These are phyloP conservation scores for Aspergillus luchuensis DNA, from an alignment of 2,329 filamentous ascomycete species.

Conservation along the genomic window DNA sequence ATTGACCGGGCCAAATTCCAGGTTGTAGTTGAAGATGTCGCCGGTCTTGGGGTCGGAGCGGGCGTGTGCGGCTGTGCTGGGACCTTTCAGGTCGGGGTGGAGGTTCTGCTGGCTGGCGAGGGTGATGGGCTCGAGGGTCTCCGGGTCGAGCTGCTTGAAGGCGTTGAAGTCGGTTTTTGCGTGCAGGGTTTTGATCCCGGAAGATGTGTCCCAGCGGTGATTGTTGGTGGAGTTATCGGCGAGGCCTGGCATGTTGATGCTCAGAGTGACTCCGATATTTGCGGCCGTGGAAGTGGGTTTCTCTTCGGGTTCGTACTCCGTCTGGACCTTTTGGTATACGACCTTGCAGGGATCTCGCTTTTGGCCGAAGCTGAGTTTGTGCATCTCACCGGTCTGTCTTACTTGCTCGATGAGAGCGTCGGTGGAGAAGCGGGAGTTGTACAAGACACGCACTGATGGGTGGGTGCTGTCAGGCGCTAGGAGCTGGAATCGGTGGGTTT, in stretches of 20 bases:
- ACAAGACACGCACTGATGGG: conserved; percentile 56
- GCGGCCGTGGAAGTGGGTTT: conserved; percentile 63
- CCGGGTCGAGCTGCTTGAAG: conserved; percentile 65
- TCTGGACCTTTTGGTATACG: conserved; percentile 66
- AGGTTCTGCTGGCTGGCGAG: conserved; percentile 61
- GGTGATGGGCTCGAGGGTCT: conserved; percentile 72
- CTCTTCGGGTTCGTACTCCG: conserved; percentile 34
- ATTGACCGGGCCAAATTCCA: conserved; percentile 59
- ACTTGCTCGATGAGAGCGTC: conserved; percentile 65
- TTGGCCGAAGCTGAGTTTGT: conserved; percentile 67
- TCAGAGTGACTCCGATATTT: conserved; percentile 69
- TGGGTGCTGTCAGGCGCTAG: conserved; percentile 43
- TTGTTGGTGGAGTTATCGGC: conserved; percentile 13
- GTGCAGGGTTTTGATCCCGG: conserved; percentile 54
- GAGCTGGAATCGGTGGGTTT: conserved; percentile 73
- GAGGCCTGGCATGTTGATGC: conserved; percentile 64
- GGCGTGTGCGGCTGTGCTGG: conserved; percentile 69
- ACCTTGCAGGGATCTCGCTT: conserved; percentile 73
- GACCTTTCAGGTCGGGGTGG: conserved; percentile 69
- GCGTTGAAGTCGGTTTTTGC: conserved; percentile 61
- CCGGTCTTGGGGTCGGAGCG: conserved; percentile 71
- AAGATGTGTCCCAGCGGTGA: conserved; percentile 32
- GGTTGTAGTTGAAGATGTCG: conserved; percentile 79
- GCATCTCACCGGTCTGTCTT: conserved; percentile 59
- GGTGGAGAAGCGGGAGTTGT: conserved; percentile 70